phyloP scores from a whole-genome alignment of 805 yeast species.

The Cephaloascus albidus region DNA sequence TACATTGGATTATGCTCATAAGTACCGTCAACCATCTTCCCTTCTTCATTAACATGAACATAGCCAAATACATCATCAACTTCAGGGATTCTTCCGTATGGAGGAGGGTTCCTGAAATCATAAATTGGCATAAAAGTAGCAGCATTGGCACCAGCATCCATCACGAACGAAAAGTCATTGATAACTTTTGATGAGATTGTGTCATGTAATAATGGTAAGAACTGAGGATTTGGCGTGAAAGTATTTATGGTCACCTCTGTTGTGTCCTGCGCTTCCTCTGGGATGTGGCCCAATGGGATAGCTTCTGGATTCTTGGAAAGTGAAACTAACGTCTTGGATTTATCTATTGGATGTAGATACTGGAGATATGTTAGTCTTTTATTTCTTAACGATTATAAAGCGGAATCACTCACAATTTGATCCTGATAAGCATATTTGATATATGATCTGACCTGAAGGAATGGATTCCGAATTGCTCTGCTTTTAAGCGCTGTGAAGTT shows the following conservation, averaged over 20 bases:
- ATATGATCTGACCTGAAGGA: background rate
- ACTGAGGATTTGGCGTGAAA: slow-evolving; percentile 16
- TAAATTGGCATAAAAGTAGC: slow-evolving; percentile 57
- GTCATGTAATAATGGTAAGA: slow-evolving; percentile 17
- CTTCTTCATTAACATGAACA: slow-evolving; percentile 45
- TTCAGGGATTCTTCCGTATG: slow-evolving; percentile 58
- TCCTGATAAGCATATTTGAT: background rate
- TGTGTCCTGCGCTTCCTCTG: background rate
- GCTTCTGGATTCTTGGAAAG: slow-evolving; percentile 13
- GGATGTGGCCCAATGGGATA: slow-evolving; percentile 13
- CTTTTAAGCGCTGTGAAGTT: no score
- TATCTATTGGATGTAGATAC: background rate
- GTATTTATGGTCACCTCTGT: slow-evolving; percentile 11
- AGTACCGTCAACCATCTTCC: slow-evolving; percentile 42
- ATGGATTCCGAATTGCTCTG: no score
- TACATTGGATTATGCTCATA: slow-evolving; percentile 56
- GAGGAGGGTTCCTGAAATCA: slow-evolving; percentile 59
- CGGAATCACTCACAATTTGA: background rate
- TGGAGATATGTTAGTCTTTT: background rate
- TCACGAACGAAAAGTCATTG: slow-evolving; percentile 41
- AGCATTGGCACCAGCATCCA: slow-evolving; percentile 48
- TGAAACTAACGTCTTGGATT: slow-evolving; percentile 3
- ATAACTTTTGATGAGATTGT: slow-evolving; percentile 13
- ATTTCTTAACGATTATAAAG: background rate
- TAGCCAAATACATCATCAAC: slow-evolving; percentile 67